A percentile compares a stretch with the other conserved stretches of the same genome.
phyloP scores from a whole-genome alignment of 148 eudicot genomes.

The Dysphania ambrosioides region DNA sequence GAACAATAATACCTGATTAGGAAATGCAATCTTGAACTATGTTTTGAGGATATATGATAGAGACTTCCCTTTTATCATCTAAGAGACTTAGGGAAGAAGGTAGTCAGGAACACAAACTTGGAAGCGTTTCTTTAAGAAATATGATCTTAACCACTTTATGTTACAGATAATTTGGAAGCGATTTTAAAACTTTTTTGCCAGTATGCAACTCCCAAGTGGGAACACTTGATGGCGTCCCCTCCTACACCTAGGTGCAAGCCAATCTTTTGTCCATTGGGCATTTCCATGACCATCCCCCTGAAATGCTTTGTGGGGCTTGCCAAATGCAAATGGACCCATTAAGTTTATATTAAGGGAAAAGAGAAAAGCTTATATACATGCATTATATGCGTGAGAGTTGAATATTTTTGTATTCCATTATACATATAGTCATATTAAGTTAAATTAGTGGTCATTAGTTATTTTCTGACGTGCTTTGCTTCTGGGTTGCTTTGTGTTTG shows the following conservation, averaged over 20 bases:
- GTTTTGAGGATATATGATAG: neutral
- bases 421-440: no score
- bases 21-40: neutral
- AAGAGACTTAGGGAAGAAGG: neutral
- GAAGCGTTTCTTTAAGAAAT: no score
- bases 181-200: neutral
- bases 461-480: neutral
- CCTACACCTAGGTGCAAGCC: no score
- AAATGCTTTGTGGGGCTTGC: no score
- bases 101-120: no score
- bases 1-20: neutral
- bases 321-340: no score
- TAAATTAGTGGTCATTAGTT: neutral
- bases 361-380: no score
- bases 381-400: neutral
- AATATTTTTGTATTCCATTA: no score
- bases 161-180: neutral
- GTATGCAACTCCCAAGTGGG: neutral
- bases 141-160: neutral
- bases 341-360: no score
- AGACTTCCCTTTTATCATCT: neutral
- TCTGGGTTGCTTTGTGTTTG: neutral
- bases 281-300: neutral
- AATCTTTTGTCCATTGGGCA: neutral
- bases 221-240: neutral